A percentile compares a stretch with the other conserved stretches of the same genome.
These are phyloP conservation scores for Nicotiana knightiana DNA, from an alignment of 257 asterid species.

Conservation along the genomic window DNA sequence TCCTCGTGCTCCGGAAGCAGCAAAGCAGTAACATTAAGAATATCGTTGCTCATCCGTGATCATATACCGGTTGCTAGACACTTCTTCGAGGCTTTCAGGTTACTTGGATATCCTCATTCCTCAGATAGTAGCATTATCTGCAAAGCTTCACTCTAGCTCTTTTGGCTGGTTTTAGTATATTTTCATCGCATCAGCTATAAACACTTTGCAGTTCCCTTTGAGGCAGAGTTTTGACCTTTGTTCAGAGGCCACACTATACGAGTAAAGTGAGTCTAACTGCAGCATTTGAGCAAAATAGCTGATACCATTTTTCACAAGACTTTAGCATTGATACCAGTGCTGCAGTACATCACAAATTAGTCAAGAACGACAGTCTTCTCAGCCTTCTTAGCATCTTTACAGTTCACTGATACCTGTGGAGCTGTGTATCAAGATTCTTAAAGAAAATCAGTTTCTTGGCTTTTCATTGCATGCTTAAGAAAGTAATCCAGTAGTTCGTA, in stretches of 20 bases:
- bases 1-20: not conserved
- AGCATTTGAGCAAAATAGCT: not conserved
- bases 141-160: no score
- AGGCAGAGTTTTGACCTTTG: not conserved
- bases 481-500: conserved; percentile 29
- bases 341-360: no score
- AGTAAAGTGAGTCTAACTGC: not conserved
- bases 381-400: not conserved
- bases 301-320: not conserved
- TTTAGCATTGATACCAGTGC: not conserved
- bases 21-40: not conserved
- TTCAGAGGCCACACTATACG: not conserved
- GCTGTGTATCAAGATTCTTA: conserved; percentile 12
- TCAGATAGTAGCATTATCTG: no score
- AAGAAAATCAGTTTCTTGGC: conserved; percentile 11
- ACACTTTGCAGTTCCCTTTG: not conserved
- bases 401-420: not conserved
- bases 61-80: no score
- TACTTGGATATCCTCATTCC: no score
- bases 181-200: not conserved
- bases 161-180: not conserved
- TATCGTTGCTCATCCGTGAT: not conserved
- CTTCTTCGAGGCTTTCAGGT: no score
- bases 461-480: conserved; percentile 25
- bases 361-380: no score